Evolutionary conservation across 108 stramenopile species (phyloP), one percentile per base, ranked within the genome.

Genomic region (Asterionellopsis glacialis): DNA sequence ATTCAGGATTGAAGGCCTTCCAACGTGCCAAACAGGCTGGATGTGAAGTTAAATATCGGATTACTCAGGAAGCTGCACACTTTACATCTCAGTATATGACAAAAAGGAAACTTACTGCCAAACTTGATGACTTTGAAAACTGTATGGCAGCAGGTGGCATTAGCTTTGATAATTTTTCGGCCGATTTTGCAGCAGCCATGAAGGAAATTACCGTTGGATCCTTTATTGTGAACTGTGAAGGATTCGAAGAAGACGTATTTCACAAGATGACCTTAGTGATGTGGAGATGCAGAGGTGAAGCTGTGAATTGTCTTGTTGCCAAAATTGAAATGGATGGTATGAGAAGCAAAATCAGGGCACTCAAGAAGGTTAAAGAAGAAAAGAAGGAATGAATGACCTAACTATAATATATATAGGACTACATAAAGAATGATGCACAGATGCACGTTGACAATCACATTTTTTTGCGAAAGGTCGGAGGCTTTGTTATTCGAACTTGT

Each of bases 1-100:
- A 74, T 43, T 82, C 87, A 45, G 91, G 91, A 2, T 67, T 93
- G 51, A 89, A 87, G 57, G 83, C 74, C 2, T 93, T 93, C 55
- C 74, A 76, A 55, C 57, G 87, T 48, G 80, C 78, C 62, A 86
- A 74, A 57, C 79, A 84, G 25, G 73, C 80, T 40, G 72, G 69
- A 23, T 72, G 74, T 44, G 68, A 51, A 0, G 69, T 68, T 1
- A 64, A 40, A 15, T 88, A 86, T 55, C 77, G 91, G 27, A 54
- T 89, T 23, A 52, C 79, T n/a, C 91, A 93, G 72, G 91, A 90
- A 67, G 87, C 72, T 13, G 74, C 85, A 22, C 91, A 89, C 45
- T 90, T 81, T 55, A 66, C 90, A 23, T 75, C 78, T 0, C 91
- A 88, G 11, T 67, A 88, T 65, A 90, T 93, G 91, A 85, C 77